These are phyloP conservation scores for Fagus crenata DNA, from an alignment of 306 rosid species.

Conservation along the genomic window DNA sequence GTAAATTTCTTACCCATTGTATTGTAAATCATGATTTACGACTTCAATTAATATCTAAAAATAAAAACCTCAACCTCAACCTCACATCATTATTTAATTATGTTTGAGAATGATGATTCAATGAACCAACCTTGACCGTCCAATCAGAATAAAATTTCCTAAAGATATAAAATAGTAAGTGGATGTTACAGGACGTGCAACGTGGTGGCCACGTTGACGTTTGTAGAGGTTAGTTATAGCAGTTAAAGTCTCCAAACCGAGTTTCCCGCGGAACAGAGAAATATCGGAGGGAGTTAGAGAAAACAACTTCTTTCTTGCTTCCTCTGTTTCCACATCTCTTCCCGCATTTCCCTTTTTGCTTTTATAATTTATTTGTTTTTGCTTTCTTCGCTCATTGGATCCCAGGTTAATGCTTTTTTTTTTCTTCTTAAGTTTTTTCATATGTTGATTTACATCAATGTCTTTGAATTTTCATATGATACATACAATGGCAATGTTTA, in stretches of 20 bases:
- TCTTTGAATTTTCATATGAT: neutral
- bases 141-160: too few relatives aligned
- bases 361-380: neutral
- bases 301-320: neutral
- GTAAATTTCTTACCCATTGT: too few relatives aligned
- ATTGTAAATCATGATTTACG: too few relatives aligned
- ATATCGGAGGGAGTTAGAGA: slow-evolving; percentile 12
- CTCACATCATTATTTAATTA: too few relatives aligned
- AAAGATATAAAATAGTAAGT: neutral
- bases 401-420: neutral
- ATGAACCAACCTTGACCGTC: too few relatives aligned
- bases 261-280: slow-evolving; percentile 19
- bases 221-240: slow-evolving; percentile 10
- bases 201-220: slow-evolving; percentile 30
- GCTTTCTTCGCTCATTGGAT: neutral
- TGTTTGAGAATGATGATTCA: too few relatives aligned
- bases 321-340: slow-evolving; percentile 24
- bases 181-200: slow-evolving; percentile 25
- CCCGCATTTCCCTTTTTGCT: neutral
- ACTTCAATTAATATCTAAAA: too few relatives aligned
- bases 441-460: neutral
- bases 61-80: too few relatives aligned
- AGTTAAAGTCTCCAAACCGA: slow-evolving; percentile 11
- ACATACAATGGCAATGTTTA: neutral
- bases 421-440: neutral